Base-by-base conservation (phyloP, 2,329 filamentous ascomycete species). In the Stagonosporopsis cucurbitacearum region DNA sequence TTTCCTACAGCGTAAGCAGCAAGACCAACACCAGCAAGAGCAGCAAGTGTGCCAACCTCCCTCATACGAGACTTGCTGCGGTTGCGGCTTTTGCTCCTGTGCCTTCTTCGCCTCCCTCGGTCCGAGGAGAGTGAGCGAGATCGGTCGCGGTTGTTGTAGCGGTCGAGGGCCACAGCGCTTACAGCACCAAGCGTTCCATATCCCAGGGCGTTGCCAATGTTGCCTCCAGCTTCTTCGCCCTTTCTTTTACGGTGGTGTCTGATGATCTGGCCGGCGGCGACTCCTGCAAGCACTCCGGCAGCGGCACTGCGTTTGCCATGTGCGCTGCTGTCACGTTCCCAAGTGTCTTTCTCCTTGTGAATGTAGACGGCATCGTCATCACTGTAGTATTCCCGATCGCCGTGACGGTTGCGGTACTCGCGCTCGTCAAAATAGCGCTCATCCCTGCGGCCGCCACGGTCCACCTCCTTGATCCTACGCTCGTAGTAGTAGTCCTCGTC, bases 401-500 rank as follows among this genome's bases (percentile, higher is more conserved):
- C 75, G 54, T 78, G 64, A 22, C 72, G 73, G 42, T 74, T 76
- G 45, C 79, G 70, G 40, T 72, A 70, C 43, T 75, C 71, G 44
- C 73, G 69, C 51, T 77, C 74, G 47, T 77, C 72, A 30, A 70
- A 63, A 54, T 70, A 71, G 12, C 64, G 58, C 46, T 75, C 66
- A 3, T 78, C 75, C 50, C 73, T 73, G 54, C 75, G 72, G 58
- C 76, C 74, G 49, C 75, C 79, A 25, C 81, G 78, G 54, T 85
- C 82, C 36, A 83, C 77, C 66, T 86, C 82, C 50, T 82, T 80
- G 39, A 82, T 75, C 37, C 81, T 77, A 52, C 84, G 81, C 63
- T 86, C 82, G 67, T 86, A 86, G 66, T 86, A 87, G 67, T 87
- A 86, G 56, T 85, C 84, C 48, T 86, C 82, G 33, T 86, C 84